Evolutionary conservation across 768 basidiomycete genomes (phyloP).

Genomic region (Tricholoma saponaceum): DNA sequence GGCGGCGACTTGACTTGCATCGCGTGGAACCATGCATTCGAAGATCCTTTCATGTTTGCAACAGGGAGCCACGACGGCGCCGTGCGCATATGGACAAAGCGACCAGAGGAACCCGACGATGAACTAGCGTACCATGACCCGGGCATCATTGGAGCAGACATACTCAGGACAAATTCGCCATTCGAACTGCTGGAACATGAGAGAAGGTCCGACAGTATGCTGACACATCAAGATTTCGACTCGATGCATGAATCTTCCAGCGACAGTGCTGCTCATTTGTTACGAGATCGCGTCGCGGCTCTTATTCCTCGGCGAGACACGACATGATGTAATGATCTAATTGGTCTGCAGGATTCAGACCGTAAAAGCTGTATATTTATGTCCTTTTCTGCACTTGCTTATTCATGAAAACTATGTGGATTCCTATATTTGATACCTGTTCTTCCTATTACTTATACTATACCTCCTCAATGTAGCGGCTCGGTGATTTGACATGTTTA

Average conservation of each 20-base stretch:
- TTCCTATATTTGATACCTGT: too few relatives aligned
- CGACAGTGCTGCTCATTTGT: not conserved
- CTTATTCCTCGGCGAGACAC: not conserved
- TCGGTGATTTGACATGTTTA: too few relatives aligned
- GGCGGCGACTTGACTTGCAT: slow-evolving; percentile 75
- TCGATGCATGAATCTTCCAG: not conserved
- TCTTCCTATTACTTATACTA: too few relatives aligned
- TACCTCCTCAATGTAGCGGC: too few relatives aligned
- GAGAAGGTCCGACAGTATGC: slow-evolving; percentile 2
- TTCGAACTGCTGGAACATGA: slow-evolving; percentile 14
- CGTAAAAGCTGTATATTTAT: not conserved
- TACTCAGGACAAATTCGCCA: slow-evolving; percentile 17
- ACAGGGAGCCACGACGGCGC: slow-evolving; percentile 77
- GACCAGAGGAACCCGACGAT: slow-evolving; percentile 18
- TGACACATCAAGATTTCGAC: slow-evolving; percentile 7
- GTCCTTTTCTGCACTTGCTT: not conserved
- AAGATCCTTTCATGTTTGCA: slow-evolving; percentile 68
- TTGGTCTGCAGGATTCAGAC: not conserved
- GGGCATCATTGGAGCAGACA: not conserved
- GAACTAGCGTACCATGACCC: not conserved
- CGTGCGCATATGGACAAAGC: slow-evolving; percentile 68
- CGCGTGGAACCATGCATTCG: slow-evolving; percentile 71
- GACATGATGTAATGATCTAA: not conserved
- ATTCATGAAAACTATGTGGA: not conserved
- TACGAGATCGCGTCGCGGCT: slow-evolving; percentile 2